Base-by-base conservation (phyloP, 2,329 filamentous ascomycete genomes). In the Talaromyces atroroseus region DNA sequence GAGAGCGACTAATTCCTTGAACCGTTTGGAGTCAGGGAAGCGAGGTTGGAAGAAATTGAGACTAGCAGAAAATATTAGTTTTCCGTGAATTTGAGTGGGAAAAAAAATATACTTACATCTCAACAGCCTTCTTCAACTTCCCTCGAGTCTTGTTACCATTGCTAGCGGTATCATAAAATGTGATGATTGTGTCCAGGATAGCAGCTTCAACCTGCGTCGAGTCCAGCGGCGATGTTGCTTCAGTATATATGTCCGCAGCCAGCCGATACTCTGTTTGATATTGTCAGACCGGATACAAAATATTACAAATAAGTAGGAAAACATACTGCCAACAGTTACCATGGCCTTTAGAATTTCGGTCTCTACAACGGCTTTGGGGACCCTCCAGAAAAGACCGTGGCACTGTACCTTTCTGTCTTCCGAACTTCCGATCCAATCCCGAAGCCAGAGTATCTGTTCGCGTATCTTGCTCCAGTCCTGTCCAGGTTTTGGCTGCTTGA, bases 71-170 rank as follows among this genome's bases (percentile, higher is more conserved):
- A 16, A 16, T 23, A 20, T 44, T 23, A 44, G 40, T 3, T 44
- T 34, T 23, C n/a, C 7, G 34, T n/a, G 3, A 23, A 34, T 40
- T 11, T n/a, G 38, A 11, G 24, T 3, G 16, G 36, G 32, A 12
- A 11, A 29, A 40, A n/a, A n/a, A 16, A 18, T n/a, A n/a, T n/a
- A 71, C 76, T 64, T 66, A 78, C 76, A 82, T 78, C 44, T 84
- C 81, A 49, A 77, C 78, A 11, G 83, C 82, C 63, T 77, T 81
- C 65, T 82, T 85, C 74, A 86, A 80, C 14, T 80, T 80, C 16
- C 84, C 84, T 61, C 84, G 76, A 18, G 78, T 83, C 60, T 77
- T 76, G 63, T 86, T 87, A 29, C 84, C 84, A 63, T 86, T 87
- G 65, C 79, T 86, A 20, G 84, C 83, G 60, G 83, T 84, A 65